Conservation (phyloP, 768 basidiomycete genomes). For the Collybia mongolica region DNA sequence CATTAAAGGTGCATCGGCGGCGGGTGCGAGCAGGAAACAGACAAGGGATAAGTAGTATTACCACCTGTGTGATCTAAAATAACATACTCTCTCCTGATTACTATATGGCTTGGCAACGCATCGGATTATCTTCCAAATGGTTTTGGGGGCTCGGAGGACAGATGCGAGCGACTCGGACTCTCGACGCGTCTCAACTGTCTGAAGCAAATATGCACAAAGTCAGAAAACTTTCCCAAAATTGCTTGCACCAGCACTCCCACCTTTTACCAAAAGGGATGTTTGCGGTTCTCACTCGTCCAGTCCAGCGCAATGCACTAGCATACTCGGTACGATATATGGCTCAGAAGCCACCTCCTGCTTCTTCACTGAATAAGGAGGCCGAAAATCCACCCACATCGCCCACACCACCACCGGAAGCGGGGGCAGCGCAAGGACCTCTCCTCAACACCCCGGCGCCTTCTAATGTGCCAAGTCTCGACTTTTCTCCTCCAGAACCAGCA, state of each 20-base stretch:
- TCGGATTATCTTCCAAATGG: too few species aligned
- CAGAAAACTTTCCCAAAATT: too few species aligned
- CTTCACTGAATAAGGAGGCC: slow-evolving; percentile 5
- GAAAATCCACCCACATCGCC: slow-evolving; percentile 18
- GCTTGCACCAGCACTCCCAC: neutral
- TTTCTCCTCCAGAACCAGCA: slow-evolving; percentile 53
- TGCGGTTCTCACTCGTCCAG: slow-evolving; percentile 28
- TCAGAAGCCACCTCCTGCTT: slow-evolving; percentile 21
- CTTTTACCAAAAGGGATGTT: slow-evolving; percentile 2
- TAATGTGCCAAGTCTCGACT: slow-evolving; percentile 58
- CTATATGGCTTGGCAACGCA: too few species aligned
- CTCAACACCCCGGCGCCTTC: slow-evolving; percentile 20
- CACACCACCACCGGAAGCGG: slow-evolving; percentile 11
- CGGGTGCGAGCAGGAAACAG: too few species aligned
- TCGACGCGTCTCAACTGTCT: too few species aligned
- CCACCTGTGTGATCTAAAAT: too few species aligned
- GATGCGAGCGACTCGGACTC: too few species aligned
- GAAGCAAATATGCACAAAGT: too few species aligned
- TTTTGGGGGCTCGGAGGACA: too few species aligned
- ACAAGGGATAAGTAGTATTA: too few species aligned
- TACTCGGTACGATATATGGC: slow-evolving; percentile 35
- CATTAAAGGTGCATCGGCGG: too few species aligned
- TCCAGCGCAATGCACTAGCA: slow-evolving; percentile 29
- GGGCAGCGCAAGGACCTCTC: slow-evolving; percentile 8
- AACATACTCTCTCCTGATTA: too few species aligned